Evolutionary conservation across 345 rosid genomes (phyloP).

Genomic region (Clarkia xantiana): DNA sequence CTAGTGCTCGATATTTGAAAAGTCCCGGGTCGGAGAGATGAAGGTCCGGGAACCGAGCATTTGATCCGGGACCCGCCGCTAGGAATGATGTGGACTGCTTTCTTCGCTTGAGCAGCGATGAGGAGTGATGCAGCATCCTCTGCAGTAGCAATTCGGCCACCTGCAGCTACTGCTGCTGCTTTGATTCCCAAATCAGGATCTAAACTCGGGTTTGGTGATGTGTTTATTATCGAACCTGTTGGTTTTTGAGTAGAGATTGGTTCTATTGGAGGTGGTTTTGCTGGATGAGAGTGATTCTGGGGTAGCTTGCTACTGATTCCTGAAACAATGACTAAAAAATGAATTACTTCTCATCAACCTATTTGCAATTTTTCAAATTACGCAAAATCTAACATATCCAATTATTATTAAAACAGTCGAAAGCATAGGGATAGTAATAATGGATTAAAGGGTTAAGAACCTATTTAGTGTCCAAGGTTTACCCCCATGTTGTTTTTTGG

Average conservation of each 20-base stretch:
- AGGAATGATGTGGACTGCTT: conserved; percentile 35
- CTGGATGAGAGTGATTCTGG: conserved; percentile 3
- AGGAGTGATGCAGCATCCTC: conserved; percentile 41
- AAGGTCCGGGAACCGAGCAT: no score
- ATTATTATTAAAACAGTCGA: not conserved
- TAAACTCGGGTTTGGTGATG: conserved; percentile 9
- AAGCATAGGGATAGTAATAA: no score
- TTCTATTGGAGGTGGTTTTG: not conserved
- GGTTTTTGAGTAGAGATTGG: not conserved
- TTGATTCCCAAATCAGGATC: conserved; percentile 38
- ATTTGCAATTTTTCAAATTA: not conserved
- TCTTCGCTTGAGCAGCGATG: conserved; percentile 48
- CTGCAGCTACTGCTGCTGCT: conserved; percentile 77
- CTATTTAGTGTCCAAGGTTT: no score
- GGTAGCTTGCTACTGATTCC: conserved; percentile 1
- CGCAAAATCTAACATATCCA: not conserved
- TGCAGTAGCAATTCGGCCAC: conserved; percentile 53
- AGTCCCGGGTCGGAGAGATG: no score
- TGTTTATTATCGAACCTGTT: conserved; percentile 12
- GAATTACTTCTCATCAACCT: no score
- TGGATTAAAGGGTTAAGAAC: no score
- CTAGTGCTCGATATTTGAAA: no score
- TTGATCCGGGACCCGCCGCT: no score
- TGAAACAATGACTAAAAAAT: not conserved
- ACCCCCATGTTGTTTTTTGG: no score